These are phyloP conservation scores for Phytophthora sp. DNA, from an alignment of 352 stramenopile genomes.

Conservation along the genomic window DNA sequence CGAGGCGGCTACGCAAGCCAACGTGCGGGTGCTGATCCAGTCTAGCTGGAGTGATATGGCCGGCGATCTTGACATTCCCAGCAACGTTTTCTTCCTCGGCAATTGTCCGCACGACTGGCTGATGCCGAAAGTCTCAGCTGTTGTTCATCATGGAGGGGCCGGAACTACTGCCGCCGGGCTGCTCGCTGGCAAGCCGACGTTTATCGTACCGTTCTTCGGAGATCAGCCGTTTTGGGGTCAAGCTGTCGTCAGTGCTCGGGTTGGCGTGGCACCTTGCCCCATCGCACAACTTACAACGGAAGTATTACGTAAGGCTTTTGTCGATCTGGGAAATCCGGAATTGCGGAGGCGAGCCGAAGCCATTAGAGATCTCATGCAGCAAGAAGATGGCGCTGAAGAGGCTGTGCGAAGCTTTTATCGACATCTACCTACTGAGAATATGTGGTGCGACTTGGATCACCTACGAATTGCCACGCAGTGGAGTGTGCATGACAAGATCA, in stretches of 20 bases:
- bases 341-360: conserved; percentile 48
- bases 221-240: conserved; percentile 95
- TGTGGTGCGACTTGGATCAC: conserved; percentile 67
- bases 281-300: conserved; percentile 81
- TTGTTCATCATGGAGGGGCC: conserved; percentile 81
- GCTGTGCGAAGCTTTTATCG: conserved; percentile 87
- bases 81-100: conserved; percentile 62
- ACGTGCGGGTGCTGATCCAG: conserved; percentile 88
- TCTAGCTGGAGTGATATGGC: conserved; percentile 84
- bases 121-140: conserved; percentile 81
- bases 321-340: conserved; percentile 48
- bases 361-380: conserved; percentile 58
- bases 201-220: conserved; percentile 95
- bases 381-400: conserved; percentile 85
- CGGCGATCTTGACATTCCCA: conserved; percentile 42
- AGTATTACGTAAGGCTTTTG: conserved; percentile 75
- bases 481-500: conserved; percentile 36
- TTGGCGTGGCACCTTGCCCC: conserved; percentile 83
- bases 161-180: conserved; percentile 91
- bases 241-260: conserved; percentile 73
- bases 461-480: conserved; percentile 37
- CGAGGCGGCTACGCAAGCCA: conserved; percentile 63
- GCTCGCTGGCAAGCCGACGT: conserved; percentile 89
- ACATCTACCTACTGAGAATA: conserved; percentile 79
- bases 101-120: conserved; percentile 91